Conservation (phyloP, 1,284 basidiomycete species). For the Cerrena zonata region DNA sequence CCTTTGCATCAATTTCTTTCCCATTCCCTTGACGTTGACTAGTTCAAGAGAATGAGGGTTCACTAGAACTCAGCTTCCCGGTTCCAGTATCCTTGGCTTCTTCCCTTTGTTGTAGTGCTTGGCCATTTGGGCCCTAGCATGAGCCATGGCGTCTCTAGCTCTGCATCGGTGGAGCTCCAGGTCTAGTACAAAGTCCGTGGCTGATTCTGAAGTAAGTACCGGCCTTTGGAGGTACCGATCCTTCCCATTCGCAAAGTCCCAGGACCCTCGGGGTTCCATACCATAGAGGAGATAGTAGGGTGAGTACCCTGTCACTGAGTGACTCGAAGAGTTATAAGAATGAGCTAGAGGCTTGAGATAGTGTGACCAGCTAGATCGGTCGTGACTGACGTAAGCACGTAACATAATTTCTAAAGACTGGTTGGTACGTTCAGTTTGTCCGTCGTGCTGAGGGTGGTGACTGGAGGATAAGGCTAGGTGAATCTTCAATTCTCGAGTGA, state of each 20-base stretch:
- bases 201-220: neutral
- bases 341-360: slow-evolving; percentile 6
- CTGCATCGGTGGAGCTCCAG: neutral
- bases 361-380: slow-evolving; percentile 6
- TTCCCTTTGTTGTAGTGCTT: slow-evolving; percentile 17
- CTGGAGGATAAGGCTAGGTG: slow-evolving; percentile 10
- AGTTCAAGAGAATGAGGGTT: slow-evolving; percentile 28
- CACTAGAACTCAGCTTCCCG: slow-evolving; percentile 26
- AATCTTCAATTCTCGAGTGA: slow-evolving; percentile 9
- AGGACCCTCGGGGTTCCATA: neutral
- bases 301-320: slow-evolving; percentile 8
- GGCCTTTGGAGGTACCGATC: too few species aligned
- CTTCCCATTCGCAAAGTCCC: neutral
- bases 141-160: neutral
- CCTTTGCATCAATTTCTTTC: slow-evolving; percentile 26
- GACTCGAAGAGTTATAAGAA: slow-evolving; percentile 11
- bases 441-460: slow-evolving; percentile 19
- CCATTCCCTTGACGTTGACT: slow-evolving; percentile 21
- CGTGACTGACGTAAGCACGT: slow-evolving; percentile 8
- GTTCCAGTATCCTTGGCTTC: too few species aligned
- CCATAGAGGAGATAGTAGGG: slow-evolving; percentile 9
- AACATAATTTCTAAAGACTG: slow-evolving; percentile 15
- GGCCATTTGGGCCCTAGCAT: neutral
- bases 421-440: slow-evolving; percentile 19
- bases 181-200: neutral